These are phyloP conservation scores for Globisporangium viniferum DNA, from an alignment of 352 stramenopile genomes.

Conservation along the genomic window DNA sequence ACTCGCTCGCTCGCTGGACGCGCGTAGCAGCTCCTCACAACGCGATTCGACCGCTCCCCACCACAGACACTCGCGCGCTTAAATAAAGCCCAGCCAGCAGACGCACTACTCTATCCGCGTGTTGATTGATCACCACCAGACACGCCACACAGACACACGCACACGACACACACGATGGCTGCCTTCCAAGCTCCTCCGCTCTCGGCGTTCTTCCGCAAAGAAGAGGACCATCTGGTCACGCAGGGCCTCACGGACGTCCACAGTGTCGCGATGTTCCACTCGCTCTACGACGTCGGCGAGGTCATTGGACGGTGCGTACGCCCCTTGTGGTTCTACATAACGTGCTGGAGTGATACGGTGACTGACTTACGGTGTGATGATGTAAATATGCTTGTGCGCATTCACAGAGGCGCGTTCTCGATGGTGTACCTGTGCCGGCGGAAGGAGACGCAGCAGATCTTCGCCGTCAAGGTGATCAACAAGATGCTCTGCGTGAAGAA, in stretches of 20 bases:
- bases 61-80: background rate
- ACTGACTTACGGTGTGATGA: background rate
- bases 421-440: constrained; percentile 82
- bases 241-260: constrained; percentile 82
- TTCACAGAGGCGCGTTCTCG: constrained; percentile 61
- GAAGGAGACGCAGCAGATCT: constrained; percentile 80
- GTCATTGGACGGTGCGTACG: constrained; percentile 63
- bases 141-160: background rate
- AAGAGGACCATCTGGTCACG: constrained; percentile 81
- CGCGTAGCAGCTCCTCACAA: constrained; percentile 8
- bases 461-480: constrained; percentile 88
- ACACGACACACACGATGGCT: constrained; percentile 33
- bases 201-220: constrained; percentile 86
- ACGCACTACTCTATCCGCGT: background rate
- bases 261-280: constrained; percentile 83
- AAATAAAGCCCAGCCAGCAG: background rate
- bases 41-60: constrained; percentile 3
- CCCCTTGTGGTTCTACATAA: background rate
- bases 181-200: constrained; percentile 82
- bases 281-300: constrained; percentile 85
- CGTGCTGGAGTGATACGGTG: background rate
- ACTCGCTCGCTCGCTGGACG: background rate
- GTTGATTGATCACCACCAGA: background rate
- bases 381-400: background rate
- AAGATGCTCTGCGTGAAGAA: constrained; percentile 86